Evolutionary conservation across 78 protist species (phyloP), one percentile per base, ranked within the genome.

Genomic region (Trichosphaerium sp.): DNA sequence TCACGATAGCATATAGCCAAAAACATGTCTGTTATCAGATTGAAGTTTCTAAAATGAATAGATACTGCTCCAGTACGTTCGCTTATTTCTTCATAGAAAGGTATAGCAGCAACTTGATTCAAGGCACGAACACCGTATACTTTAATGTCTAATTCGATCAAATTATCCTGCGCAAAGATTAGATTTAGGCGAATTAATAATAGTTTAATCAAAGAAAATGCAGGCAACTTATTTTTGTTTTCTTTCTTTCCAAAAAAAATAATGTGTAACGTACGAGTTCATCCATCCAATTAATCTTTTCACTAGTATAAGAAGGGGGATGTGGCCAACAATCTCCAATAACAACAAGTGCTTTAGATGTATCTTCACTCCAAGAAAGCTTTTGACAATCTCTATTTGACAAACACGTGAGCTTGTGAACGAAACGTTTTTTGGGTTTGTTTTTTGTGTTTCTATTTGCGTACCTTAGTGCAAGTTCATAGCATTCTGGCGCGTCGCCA

Each of bases 281-380:
- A 35, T 72, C 51, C 43, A 66, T 73, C 85, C 85, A 80, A 28
- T 61, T 60, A 4, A 80, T 65, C 31, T 21, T 23, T 38, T 55
- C 41, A 32, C 59, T 47, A 15, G 85, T 69, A 25, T 37, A 49
- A 0, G 85, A 26, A 43, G 85, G 85, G 39, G 66, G 62, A 39
- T 80, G 85, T 41, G 85, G 85, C 12, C 42, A 43, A n/a, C 68
- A 39, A 54, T 80, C 85, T 39, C 85, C 85, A 63, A 80, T 80
- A 68, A 80, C 59, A 14, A 80, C 80, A 18, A 80, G 71, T 14
- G 78, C 85, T 8, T 71, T 80, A 1, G 75, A 64, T 0, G 75
- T 73, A 26, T 71, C 77, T 18, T 6, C 10, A 1, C 74, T 47
- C 85, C 85, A 80, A 11, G 75, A 38, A 21, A 80, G 10, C 25